These are phyloP conservation scores for Colletotrichum spinosum DNA, from an alignment of 2,329 filamentous ascomycete genomes.

Conservation along the genomic window DNA sequence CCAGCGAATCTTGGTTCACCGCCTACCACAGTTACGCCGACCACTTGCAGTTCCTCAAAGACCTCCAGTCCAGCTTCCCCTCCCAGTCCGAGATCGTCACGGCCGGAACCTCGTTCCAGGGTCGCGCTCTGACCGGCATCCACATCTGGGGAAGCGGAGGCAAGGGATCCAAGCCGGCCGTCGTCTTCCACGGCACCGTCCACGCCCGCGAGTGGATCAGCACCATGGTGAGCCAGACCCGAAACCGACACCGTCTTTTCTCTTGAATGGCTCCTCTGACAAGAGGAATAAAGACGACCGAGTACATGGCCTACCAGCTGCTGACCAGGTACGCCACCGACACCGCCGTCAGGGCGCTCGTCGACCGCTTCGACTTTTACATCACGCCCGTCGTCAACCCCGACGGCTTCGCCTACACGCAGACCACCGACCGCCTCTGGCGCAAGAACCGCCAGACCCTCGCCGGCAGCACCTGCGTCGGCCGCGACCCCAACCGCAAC, in stretches of 20 bases:
- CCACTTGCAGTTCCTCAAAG: conserved; percentile 60
- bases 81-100: conserved; percentile 60
- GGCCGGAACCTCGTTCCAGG: conserved; percentile 59
- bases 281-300: conserved; percentile 50
- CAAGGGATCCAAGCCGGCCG: conserved; percentile 60
- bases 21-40: conserved; percentile 64
- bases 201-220: conserved; percentile 68
- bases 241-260: rapidly evolving
- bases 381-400: conserved; percentile 64
- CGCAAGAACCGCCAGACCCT: conserved; percentile 62
- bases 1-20: conserved; percentile 59
- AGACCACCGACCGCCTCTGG: conserved; percentile 60
- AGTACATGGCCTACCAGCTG: conserved; percentile 61
- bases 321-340: conserved; percentile 52
- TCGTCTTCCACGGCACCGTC: conserved; percentile 64
- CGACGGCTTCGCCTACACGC: conserved; percentile 61
- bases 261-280: not conserved
- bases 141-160: conserved; percentile 63
- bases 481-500: conserved; percentile 66
- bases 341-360: conserved; percentile 51
- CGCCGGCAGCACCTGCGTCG: conserved; percentile 51
- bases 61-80: conserved; percentile 55
- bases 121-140: conserved; percentile 69
- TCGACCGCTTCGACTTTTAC: conserved; percentile 69
- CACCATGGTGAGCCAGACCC: conserved; percentile 62